A percentile compares a stretch with the other conserved stretches of the same genome.
Conservation (phyloP, 106 monocot genomes). For the Allium cepa region DNA sequence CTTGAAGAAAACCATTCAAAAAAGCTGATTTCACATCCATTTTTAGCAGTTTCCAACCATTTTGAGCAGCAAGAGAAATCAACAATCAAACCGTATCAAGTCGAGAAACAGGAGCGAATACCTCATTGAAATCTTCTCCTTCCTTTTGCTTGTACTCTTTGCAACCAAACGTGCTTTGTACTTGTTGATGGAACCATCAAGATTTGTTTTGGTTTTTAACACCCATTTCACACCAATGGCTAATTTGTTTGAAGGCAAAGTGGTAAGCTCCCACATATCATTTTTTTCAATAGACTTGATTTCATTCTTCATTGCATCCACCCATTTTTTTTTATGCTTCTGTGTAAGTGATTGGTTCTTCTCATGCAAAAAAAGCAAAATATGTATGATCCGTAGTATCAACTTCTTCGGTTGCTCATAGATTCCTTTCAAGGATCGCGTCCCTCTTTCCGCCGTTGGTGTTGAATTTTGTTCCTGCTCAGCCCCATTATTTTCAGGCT, state of each 20-base stretch:
- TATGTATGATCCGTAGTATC: too few relatives aligned
- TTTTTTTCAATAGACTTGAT: not conserved
- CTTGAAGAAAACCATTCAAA: not conserved
- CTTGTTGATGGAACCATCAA: not conserved
- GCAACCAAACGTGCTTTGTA: not conserved
- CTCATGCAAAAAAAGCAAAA: too few relatives aligned
- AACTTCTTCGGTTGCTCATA: too few relatives aligned
- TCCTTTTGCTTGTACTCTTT: not conserved
- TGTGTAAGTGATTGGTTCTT: too few relatives aligned
- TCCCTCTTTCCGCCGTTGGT: too few relatives aligned
- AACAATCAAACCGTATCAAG: not conserved
- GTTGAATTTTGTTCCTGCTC: too few relatives aligned
- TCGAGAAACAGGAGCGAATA: not conserved
- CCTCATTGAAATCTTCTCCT: not conserved
- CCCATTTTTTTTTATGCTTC: not conserved
- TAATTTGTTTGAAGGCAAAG: too few relatives aligned
- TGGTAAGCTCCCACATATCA: too few relatives aligned
- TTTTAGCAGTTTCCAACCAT: not conserved
- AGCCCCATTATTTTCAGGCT: not conserved
- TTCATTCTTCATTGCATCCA: not conserved
- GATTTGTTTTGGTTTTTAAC: too few relatives aligned
- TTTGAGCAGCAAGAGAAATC: not conserved
- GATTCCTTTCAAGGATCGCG: not conserved
- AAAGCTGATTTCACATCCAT: constrained; percentile 1
- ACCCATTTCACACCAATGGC: too few relatives aligned